Evolutionary conservation across 2,329 filamentous ascomycete species (phyloP), one percentile per base, ranked within the genome.

Genomic region (Periconia sp.): DNA sequence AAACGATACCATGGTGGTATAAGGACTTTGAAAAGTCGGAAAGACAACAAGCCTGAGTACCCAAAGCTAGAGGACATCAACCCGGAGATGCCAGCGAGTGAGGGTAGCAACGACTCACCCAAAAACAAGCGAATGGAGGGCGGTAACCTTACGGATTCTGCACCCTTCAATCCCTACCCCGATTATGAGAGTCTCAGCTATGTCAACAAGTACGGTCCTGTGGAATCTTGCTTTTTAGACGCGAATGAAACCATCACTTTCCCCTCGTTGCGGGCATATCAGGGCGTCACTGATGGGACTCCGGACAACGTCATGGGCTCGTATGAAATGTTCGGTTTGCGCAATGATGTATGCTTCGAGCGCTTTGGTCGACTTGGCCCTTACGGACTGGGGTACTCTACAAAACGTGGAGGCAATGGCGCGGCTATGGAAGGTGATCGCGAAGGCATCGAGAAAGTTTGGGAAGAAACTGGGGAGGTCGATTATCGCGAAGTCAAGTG

Each of bases 1-100:
- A 88, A 87, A 55, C 83, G 92, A 58, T 99, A 97, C 71, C 94
- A 97, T 71, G 93, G 92, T 14, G 94, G 94, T 1, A 82, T 99
- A 54, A 82, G 87, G 59, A 88, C 83, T 0, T 69, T 99, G 56
- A 84, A 90, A 0, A 75, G 85, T 0, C 76, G 85, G 23, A 19
- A 80, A 14, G 79, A 90, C 45, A 93, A 92, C 60, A 78, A 81
- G 10, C 88, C 92, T 0, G 90, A 97, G 68, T 97, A 96, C 68
- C 93, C 94, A 1, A 80, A 81, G 47, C 86, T 87, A 60, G 73
- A 82, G 60, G 74, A 79, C 17, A 69, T 78, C 17, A 68, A 70
- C 20, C 63, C 77, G 31, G 76, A 76, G 50, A 74, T 62, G 45
- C 62, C 65, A 9, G 55, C 53, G 1, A 51, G 52, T 20, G 58